Percentiles rank a stretch among this genome's conserved stretches.
These are phyloP conservation scores for Xerocomus spinulosus DNA, from an alignment of 768 basidiomycete genomes.

Conservation along the genomic window DNA sequence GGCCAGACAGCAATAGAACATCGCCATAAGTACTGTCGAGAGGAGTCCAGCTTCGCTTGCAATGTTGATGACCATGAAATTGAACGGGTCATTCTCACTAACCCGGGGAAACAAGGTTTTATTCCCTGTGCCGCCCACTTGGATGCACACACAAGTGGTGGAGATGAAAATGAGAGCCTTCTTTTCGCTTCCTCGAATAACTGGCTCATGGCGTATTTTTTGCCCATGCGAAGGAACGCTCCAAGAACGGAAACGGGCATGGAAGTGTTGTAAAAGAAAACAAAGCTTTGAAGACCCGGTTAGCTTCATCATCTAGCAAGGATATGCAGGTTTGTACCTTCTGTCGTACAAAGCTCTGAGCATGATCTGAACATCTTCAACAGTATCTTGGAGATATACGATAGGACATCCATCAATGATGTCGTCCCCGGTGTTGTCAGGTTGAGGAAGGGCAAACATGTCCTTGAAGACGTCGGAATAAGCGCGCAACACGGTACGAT, in stretches of 20 bases:
- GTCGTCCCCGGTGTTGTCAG: not conserved
- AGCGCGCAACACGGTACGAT: conserved; percentile 22
- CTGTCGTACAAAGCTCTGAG: conserved; percentile 20
- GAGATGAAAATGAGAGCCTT: not conserved
- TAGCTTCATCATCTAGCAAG: not conserved
- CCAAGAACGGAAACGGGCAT: conserved; percentile 10
- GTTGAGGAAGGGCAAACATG: conserved; percentile 21
- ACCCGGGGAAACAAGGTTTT: conserved; percentile 3
- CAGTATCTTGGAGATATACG: conserved; percentile 13
- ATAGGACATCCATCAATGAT: conserved; percentile 20
- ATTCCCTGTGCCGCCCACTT: not conserved
- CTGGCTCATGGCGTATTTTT: conserved; percentile 12
- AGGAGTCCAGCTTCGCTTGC: conserved; percentile 11
- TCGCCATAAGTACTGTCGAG: not conserved
- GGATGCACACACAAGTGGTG: not conserved
- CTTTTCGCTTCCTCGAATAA: conserved; percentile 8
- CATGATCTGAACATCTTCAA: conserved; percentile 11
- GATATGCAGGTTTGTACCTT: not conserved
- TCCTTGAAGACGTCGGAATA: conserved; percentile 31
- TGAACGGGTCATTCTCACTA: conserved; percentile 7
- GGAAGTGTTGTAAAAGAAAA: not conserved
- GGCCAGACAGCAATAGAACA: conserved; percentile 2
- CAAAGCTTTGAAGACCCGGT: conserved; percentile 3
- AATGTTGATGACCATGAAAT: conserved; percentile 13
- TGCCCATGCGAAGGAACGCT: conserved; percentile 13